phyloP scores from a whole-genome alignment of 2,329 filamentous ascomycete species.

The Penicillium verrucosum region DNA sequence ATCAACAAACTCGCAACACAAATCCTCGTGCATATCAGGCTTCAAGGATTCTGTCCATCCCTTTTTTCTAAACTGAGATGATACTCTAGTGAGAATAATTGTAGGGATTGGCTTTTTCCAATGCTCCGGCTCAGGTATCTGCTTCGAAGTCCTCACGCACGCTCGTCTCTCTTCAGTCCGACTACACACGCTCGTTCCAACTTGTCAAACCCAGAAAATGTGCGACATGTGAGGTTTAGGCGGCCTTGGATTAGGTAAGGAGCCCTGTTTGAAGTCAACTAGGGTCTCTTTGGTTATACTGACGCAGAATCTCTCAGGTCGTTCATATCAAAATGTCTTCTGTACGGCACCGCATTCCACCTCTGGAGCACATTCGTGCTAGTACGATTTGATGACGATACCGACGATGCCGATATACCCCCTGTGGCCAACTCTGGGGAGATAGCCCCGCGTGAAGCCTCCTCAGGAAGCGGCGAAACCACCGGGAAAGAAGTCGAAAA shows the following conservation, averaged over 20 bases:
- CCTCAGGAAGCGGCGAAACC: conserved; percentile 1
- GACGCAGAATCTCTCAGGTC: conserved; percentile 20
- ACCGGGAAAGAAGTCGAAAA: conserved; percentile 33
- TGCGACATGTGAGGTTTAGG: conserved; percentile 34
- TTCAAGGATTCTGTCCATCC: background rate
- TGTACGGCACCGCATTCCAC: conserved; percentile 34
- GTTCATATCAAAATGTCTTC: conserved; percentile 28
- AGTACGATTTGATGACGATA: conserved; percentile 29
- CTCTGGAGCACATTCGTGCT: conserved; percentile 34
- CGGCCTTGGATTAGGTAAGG: conserved; percentile 36
- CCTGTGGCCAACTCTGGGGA: conserved; percentile 7
- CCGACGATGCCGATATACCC: conserved; percentile 17
- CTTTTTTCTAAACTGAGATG: conserved; percentile 1
- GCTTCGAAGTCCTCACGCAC: conserved; percentile 25
- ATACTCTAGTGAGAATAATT: conserved; percentile 2
- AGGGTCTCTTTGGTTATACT: background rate
- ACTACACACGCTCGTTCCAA: conserved; percentile 11
- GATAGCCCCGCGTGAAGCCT: background rate
- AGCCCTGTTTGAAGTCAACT: background rate
- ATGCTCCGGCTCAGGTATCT: conserved; percentile 35
- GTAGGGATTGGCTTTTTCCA: conserved; percentile 22
- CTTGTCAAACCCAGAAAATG: conserved; percentile 18
- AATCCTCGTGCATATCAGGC: background rate
- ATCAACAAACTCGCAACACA: background rate
- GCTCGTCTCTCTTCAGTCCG: conserved; percentile 18